Evolutionary conservation across 2,329 filamentous ascomycete species (phyloP), one percentile per base, ranked within the genome.

Genomic region (Herpotrichia juniperi): DNA sequence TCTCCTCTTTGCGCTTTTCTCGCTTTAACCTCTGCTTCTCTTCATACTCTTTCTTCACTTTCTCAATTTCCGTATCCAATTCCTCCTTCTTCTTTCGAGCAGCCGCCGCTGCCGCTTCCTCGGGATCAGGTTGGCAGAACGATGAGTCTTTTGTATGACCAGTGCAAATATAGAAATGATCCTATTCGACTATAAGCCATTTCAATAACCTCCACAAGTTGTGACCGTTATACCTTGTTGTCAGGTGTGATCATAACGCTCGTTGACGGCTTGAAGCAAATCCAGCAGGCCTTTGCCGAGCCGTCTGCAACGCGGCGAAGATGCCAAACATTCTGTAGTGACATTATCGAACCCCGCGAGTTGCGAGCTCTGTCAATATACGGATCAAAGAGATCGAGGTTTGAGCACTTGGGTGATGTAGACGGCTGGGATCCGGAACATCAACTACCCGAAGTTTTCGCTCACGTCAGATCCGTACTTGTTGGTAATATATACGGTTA

Each of bases 81-180:
- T 79, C 79, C 56, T 78, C 78, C 50, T 77, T 65, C 54, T 77
- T 66, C 83, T 72, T 87, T 82, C 66, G 84, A 66, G 54, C 87
- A 79, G 58, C 76, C 4, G 75, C 53, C 17, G 76, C 76, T 8
- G 83, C 87, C 46, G 86, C 83, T 65, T 93, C 89, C 53, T 90
- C 81, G 54, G 89, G 87, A 54, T 90, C 87, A 3, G 85, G 80
- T 21, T 81, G 81, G 67, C 90, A 93, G 72, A 97, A 97, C 34
- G 88, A 85, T 26, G 80, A 81, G 67, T 97, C 94, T 66, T 89
- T 90, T 8, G 97, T 78, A 74, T 99, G 94, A 26, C 83, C 80
- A 5, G 87, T 81, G 64, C 94, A 99, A 39, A 96, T 84, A 71
- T 96, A 97, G 78, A 99, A 97, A 76, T 92, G 96, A 71, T 96